phyloP scores from a whole-genome alignment of 345 rosid species.

The Camelina laxa region DNA sequence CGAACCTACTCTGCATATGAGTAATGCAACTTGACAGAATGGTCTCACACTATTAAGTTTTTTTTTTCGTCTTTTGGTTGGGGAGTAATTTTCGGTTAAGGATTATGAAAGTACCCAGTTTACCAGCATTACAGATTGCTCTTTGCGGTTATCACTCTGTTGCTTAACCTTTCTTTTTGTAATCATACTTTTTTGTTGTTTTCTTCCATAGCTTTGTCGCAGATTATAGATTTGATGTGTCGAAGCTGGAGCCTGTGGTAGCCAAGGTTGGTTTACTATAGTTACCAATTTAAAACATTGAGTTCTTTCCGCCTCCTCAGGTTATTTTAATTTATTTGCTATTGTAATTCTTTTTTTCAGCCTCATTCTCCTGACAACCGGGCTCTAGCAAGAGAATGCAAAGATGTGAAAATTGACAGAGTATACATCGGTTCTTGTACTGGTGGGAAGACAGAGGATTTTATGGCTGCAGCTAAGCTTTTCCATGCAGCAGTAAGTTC shows the following conservation, averaged over 20 bases:
- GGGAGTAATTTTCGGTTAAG: not conserved
- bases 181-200: slow-evolving; percentile 15
- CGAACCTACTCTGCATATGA: not conserved
- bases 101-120: not conserved
- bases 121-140: not conserved
- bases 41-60: not conserved
- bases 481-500: slow-evolving; percentile 76
- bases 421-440: slow-evolving; percentile 99
- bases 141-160: slow-evolving; percentile 6
- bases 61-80: not conserved
- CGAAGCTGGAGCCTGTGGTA: slow-evolving; percentile 94
- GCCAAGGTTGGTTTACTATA: slow-evolving; percentile 70
- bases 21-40: slow-evolving; percentile 6
- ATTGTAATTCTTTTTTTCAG: slow-evolving; percentile 49
- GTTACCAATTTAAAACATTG: not conserved
- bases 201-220: slow-evolving; percentile 67
- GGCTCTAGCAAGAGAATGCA: slow-evolving; percentile 97
- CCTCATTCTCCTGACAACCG: slow-evolving; percentile 99
- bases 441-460: slow-evolving; percentile 97
- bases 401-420: slow-evolving; percentile 97
- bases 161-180: slow-evolving; percentile 19
- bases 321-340: not conserved
- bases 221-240: slow-evolving; percentile 81
- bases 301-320: not conserved
- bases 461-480: slow-evolving; percentile 93